These are phyloP conservation scores for Tetragonia tetragonoides DNA, from an alignment of 148 eudicot genomes.

Conservation along the genomic window DNA sequence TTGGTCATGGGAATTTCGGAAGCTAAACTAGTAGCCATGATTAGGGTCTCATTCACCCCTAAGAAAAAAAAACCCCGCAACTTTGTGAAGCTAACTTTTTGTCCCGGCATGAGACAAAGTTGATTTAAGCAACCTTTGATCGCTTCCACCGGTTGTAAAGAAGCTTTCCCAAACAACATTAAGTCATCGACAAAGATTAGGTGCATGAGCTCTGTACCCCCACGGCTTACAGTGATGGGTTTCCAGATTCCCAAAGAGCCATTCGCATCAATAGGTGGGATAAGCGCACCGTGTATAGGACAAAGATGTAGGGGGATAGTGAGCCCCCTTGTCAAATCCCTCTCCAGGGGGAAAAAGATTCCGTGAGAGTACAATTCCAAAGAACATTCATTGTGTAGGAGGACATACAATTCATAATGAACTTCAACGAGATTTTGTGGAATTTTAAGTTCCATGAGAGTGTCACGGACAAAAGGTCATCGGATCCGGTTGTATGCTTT, in stretches of 20 bases:
- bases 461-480: background rate
- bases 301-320: slow-evolving; percentile 6
- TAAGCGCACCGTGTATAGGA: background rate
- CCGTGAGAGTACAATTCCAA: background rate
- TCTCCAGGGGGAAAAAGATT: background rate
- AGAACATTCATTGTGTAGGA: background rate
- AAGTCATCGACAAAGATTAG: background rate
- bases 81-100: background rate
- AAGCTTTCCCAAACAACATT: background rate
- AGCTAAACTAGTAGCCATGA: background rate
- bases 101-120: background rate
- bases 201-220: background rate
- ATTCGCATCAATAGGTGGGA: background rate
- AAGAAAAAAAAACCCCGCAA: background rate
- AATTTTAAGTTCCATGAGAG: background rate
- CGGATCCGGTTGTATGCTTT: slow-evolving; percentile 10
- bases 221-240: too few relatives aligned
- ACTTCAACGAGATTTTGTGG: background rate
- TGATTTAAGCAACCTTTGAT: background rate
- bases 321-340: slow-evolving; percentile 2
- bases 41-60: background rate
- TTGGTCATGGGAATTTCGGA: background rate
- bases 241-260: background rate
- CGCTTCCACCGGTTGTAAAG: background rate
- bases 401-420: background rate